Evolutionary conservation across 2,329 filamentous ascomycete species (phyloP), one percentile per base, ranked within the genome.

Genomic region (Arachnopeziza araneosa): DNA sequence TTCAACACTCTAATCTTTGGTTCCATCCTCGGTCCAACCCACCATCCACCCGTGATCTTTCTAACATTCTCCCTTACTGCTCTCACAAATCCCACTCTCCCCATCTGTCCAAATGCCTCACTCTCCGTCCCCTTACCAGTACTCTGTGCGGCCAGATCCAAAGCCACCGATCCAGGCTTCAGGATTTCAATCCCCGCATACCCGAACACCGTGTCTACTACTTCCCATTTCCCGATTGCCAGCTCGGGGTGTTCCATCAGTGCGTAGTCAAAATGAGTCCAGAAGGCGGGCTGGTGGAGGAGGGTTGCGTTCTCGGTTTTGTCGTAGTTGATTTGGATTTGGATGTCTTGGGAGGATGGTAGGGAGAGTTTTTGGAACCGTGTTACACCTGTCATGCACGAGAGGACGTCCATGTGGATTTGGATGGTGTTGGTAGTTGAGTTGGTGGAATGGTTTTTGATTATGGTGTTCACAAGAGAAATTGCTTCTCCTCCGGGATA

Each of bases 401-500:
- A 82, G 12, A 86, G 75, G 14, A 88, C 83, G 67, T 89, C 86
- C 53, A 85, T 83, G 68, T 89, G 86, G 50, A 86, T 78, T 14
- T 81, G 73, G 6, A 77, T 68, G 2, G 71, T 69, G 57, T 70
- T 61, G 44, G 72, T 67, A 48, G 70, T 65, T n/a, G 64, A 59
- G 14, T 69, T 61, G 61, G 73, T 63, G 24, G 50, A 24, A 30
- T 52, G 30, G 14, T 30, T 57, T 57, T 21, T 56, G 21, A 79
- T 73, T 14, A 77, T 67, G 4, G 61, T 59, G 61, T 81, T 78
- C 49, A 88, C 76, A 52, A 80, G 77, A 9, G 74, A 66, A 23
- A 98, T 79, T 1, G 93, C 95, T 61, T 90, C 84, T 23, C 91
- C 95, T 54, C 95, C 95, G 1, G 95, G 95, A 71, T 99, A 99